Base-by-base conservation (phyloP, 148 eudicot species). In the Chenopodium album region DNA sequence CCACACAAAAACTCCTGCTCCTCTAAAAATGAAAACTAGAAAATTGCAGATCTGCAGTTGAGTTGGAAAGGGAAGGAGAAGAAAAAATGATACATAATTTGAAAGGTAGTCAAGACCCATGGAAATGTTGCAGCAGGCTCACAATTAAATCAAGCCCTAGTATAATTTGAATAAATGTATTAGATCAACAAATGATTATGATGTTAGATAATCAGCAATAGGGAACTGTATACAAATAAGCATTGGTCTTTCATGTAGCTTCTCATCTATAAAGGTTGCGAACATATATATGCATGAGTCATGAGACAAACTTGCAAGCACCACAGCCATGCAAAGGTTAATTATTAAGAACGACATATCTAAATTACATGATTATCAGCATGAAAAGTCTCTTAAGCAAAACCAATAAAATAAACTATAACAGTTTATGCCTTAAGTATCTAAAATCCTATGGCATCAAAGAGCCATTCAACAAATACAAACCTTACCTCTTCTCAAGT, bases 401-500 rank as follows among this genome's bases (percentile, higher is more conserved):
- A 16, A 68, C 23, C 31, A 32, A 12, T 12, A 5, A 32, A 69
- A 16, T 29, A 22, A 32, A 4, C 16, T 20, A 68, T 20, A 19
- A 4, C 9, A 50, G 32, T 31, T 31, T 19, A 20, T 28, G 20
- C 32, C 59, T 79, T 22, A 17, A 50, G 54, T 52, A 50, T 52
- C 63, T 69, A 32, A 71, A 71, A 71, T 37, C 20, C 34, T 73
- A 29, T n/a, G 22, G 76, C 31, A 48, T 11, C 26, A 68, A 47
- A 66, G 29, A 67, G 28, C 22, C 28, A 29, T 52, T 56, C 74
- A 28, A 46, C 8, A 82, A 19, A 13, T 31, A 66, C 31, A 81
- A 78, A 78, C 13, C 85, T 32, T 87, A 95, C 98, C 98, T 92
- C 98, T 91, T 67, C 97, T 84, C 91, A 90, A 80, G 87, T 94